Evolutionary conservation across 768 basidiomycete genomes (phyloP), one percentile per base, ranked within the genome.

Genomic region (Trametes punicea): DNA sequence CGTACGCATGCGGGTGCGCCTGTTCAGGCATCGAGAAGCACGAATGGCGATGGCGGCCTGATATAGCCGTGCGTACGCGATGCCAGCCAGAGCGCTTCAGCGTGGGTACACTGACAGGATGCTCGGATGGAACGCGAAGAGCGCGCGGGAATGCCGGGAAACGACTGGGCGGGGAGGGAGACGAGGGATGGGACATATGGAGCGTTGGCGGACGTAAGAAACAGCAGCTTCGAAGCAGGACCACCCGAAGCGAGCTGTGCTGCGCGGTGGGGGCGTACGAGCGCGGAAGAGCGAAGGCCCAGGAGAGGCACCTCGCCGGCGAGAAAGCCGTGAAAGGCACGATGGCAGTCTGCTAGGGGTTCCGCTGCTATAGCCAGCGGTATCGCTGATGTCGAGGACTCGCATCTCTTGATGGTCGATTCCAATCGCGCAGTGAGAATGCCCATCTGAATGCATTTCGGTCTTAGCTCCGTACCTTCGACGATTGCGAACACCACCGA

Each of bases 201-300:
- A 50, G 16, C 27, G 51, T 55, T 46, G 61, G 59, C 46, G 46
- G 55, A 48, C 33, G 62, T 52, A 69, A 67, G 36, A 66, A 65
- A 55, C 74, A 71, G 56, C 71, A 60, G 59, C 71, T 74, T 51
- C 67, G 69, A 46, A 59, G 55, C 58, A 74, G 74, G 46, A 21
- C 18, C 46, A 11, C 46, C 13, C 29, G 46, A 33, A 47, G 46
- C 46, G 25, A 21, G 42, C 42, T 44, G 23, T 26, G n/a, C 18
- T 41, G 39, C 39, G 39, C 21, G 53, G 44, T 27, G 40, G 42
- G 10, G 39, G 34, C 34, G 23, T 29, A 48, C 15, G 42, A 16
- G 31, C 40, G 45, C 46, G 29, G 46, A 21, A 31, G 46, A 9
- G 30, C 21, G 29, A n/a, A 31, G 46, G 29, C 30, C 6, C 30